Evolutionary conservation across 768 basidiomycete species (phyloP), one percentile per base, ranked within the genome.

Genomic region (Zangia roseola): DNA sequence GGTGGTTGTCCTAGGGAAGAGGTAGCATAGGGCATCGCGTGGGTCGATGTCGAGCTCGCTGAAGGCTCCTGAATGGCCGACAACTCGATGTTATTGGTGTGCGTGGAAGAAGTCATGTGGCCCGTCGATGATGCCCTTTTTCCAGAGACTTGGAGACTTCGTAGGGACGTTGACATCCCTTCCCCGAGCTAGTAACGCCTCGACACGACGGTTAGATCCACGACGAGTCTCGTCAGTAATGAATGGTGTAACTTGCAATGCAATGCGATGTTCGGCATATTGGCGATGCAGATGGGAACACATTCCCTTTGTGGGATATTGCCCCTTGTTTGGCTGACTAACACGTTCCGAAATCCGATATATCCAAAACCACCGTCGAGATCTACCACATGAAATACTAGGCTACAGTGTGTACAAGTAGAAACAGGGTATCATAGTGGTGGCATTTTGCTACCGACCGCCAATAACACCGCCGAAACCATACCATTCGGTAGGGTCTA

Each of bases 121-220:
- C 35, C 40, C 9, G 38, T 20, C n/a, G n/a, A n/a, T 8, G 56
- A 45, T 21, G 42, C 16, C 6, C 68, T 59, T 38, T 68, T 69
- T 0, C 53, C 44, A 19, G 53, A 37, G 19, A 47, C 4, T 13
- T 52, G 43, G 17, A 55, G 37, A 25, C 34, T 56, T 19, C 68
- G 61, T 25, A 68, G 65, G 16, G 66, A 54, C 6, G 60, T 65
- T 16, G 68, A 58, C 66, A 68, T 67, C 2, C 40, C 38, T 33
- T 35, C 43, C 39, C 34, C 31, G n/a, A 50, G 25, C 25, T 43
- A 40, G 45, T 28, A 9, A 14, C 21, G 30, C 17, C 28, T 39
- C 24, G 43, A 40, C 19, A 7, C 26, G 10, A 7, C 25, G 34
- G 33, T 34, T 10, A 16, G 31, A 10, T 34, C n/a, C 14, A 7